Base-by-base conservation (phyloP, 495 filamentous ascomycete species). In the Aspergillus nidulans region DNA sequence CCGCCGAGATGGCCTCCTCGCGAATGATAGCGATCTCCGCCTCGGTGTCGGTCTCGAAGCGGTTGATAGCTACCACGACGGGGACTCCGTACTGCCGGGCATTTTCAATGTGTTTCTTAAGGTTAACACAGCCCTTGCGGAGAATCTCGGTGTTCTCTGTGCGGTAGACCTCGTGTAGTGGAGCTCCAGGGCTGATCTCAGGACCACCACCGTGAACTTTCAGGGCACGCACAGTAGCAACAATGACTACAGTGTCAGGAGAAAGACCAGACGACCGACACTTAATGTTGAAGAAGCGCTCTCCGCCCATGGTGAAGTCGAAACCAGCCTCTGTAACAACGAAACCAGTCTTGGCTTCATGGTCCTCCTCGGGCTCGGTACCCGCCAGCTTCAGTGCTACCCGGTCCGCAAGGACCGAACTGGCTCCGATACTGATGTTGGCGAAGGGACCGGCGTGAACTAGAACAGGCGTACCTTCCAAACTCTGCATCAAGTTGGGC, bases 261-360 rank as follows among this genome's bases (percentile, higher is more conserved):
- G 88, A 85, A 36, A 98, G 81, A 18, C 94, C 94, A 15, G 91
- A 96, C 26, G 90, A 90, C 42, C 94, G 86, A 77, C 94, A 97
- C 81, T 98, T 98, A 76, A 98, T 97, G 75, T 98, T 97, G 85
- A 98, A 97, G 81, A 98, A 98, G 25, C 94, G 87, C 80, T 98
- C 94, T 49, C 94, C 94, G 55, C 94, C 94, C 94, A 98, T 98
- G 47, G 94, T 97, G 74, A 98, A 98, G 70, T 98, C 94, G 70
- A 98, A 98, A 8, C 94, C 94, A 42, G 94, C 92, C 71, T 98
- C 94, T 9, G 94, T 98, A 47, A 98, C 85, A n/a, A 96, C 92
- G 53, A 94, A 97, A 7, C 94, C 94, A 13, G 87, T 82, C 77
- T 95, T 95, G 62, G 84, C 77, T 25, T 85, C 76, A 62, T 91